Evolutionary conservation across 768 basidiomycete species (phyloP), one percentile per base, ranked within the genome.

Genomic region (Collybiopsis confluens): DNA sequence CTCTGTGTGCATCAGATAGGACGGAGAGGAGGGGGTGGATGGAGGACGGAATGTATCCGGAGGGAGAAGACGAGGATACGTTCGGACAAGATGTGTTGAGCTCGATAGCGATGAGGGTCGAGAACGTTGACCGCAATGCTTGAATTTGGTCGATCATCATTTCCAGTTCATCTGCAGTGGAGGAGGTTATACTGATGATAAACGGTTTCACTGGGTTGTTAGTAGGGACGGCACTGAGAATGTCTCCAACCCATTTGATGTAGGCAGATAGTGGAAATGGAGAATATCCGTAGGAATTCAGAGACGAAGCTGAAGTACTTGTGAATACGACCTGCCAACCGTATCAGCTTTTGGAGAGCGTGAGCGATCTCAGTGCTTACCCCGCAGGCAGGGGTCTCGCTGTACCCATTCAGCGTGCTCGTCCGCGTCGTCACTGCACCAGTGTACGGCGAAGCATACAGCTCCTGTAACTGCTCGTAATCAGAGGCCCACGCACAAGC

Each of bases 261-360:
- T 92, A 94, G 21, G 64, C 59, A n/a, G 71, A 61, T 40, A 94
- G 76, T 4, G 87, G 81, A 61, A 85, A 76, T 0, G 90, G 92
- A 7, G 90, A 92, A 69, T 93, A 95, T 21, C 92, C 92, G 67
- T 90, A 94, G 0, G 86, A 88, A 65, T 94, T 94, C 56, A 91
- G 63, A 15, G 91, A 83, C n/a, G 88, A 76, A 35, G 76, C 58
- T 8, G 72, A 62, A 13, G 70, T 69, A 36, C 67, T 69, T 43
- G 80, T 56, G 58, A 90, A 87, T 15, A 77, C 80, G 44, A 88
- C 85, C 88, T 90, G 59, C 30, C 15, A 48, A 13, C 16, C 45
- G 20, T 26, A 21, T 46, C 16, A 35, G 51, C 48, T 44, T 36
- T 44, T 52, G 30, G n/a, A 36, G 51, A 47, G 51, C 49, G 20